phyloP scores from a whole-genome alignment of 148 eudicot species.

The Heliamphora exappendiculata region DNA sequence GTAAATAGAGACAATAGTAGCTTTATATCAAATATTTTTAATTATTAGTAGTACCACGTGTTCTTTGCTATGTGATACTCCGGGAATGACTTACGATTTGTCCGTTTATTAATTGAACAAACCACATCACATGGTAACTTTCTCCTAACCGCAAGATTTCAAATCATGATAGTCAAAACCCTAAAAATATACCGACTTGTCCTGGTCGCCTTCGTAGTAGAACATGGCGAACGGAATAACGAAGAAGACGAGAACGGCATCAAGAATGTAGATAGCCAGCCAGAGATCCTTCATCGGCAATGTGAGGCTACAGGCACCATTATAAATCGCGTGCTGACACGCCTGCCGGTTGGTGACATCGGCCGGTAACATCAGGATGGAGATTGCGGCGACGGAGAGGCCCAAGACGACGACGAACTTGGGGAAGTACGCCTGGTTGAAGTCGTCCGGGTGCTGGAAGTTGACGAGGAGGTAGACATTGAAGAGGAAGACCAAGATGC shows the following conservation, averaged over 20 bases:
- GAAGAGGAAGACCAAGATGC: conserved; percentile 70
- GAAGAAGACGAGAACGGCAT: conserved; percentile 82
- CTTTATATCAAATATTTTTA: no score
- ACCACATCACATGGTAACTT: no score
- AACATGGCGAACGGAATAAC: conserved; percentile 94
- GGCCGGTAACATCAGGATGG: conserved; percentile 92
- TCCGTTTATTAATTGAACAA: no score
- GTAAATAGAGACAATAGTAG: no score
- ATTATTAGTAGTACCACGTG: no score
- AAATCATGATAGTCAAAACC: neutral
- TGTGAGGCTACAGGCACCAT: conserved; percentile 88
- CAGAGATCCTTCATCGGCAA: conserved; percentile 93
- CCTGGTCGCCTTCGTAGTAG: conserved; percentile 97
- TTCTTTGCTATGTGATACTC: no score
- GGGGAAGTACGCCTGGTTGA: conserved; percentile 90
- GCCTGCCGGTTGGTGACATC: conserved; percentile 97
- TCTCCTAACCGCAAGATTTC: no score
- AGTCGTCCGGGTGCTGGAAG: conserved; percentile 94
- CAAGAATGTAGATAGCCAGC: conserved; percentile 75
- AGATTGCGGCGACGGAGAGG: conserved; percentile 76
- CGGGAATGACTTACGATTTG: no score
- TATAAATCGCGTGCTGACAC: conserved; percentile 78
- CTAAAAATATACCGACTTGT: conserved; percentile 47
- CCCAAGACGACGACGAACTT: conserved; percentile 95
- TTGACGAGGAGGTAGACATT: conserved; percentile 82